A percentile compares a stretch with the other conserved stretches of the same genome.
Evolutionary conservation across 2,329 filamentous ascomycete species (phyloP).

Genomic region (Huntiella abstrusa): DNA sequence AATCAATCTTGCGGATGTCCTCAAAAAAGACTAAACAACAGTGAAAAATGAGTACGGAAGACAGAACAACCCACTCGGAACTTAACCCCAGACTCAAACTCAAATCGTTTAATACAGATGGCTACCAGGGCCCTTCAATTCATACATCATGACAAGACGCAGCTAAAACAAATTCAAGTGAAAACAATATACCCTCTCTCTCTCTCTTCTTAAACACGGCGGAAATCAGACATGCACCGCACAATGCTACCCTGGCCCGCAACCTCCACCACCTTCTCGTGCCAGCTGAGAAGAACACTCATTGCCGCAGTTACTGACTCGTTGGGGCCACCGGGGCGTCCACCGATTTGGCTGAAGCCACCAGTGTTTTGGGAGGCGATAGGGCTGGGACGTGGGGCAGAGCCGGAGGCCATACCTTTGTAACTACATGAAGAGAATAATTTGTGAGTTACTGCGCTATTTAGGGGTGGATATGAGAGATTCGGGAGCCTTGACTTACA

Average conservation of each 20-base stretch:
- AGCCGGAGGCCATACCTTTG: slow-evolving; percentile 60
- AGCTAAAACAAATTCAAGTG: too few species aligned
- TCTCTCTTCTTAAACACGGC: slow-evolving; percentile 35
- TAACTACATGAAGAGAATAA: slow-evolving; percentile 34
- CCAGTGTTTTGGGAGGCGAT: slow-evolving; percentile 55
- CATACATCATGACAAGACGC: background rate
- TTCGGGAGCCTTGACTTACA: slow-evolving; percentile 36
- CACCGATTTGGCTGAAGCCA: slow-evolving; percentile 66
- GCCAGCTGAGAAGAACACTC: slow-evolving; percentile 96
- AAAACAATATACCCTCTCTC: too few species aligned
- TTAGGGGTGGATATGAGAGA: background rate
- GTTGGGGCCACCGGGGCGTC: slow-evolving; percentile 31
- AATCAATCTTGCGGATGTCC: slow-evolving; percentile 71
- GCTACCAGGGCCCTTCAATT: background rate
- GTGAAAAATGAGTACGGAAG: slow-evolving; percentile 14
- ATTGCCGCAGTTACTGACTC: slow-evolving; percentile 70
- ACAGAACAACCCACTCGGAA: slow-evolving; percentile 19
- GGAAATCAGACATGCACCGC: slow-evolving; percentile 88
- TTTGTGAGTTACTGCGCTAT: background rate
- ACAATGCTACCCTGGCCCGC: slow-evolving; percentile 82
- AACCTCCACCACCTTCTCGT: slow-evolving; percentile 94
- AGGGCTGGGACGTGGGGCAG: slow-evolving; percentile 21
- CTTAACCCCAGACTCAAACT: background rate
- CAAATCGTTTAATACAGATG: slow-evolving; percentile 3
- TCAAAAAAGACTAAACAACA: slow-evolving; percentile 15